Evolutionary conservation across 148 eudicot genomes (phyloP), one percentile per base, ranked within the genome.

Genomic region (Rhododendron mucronatum): DNA sequence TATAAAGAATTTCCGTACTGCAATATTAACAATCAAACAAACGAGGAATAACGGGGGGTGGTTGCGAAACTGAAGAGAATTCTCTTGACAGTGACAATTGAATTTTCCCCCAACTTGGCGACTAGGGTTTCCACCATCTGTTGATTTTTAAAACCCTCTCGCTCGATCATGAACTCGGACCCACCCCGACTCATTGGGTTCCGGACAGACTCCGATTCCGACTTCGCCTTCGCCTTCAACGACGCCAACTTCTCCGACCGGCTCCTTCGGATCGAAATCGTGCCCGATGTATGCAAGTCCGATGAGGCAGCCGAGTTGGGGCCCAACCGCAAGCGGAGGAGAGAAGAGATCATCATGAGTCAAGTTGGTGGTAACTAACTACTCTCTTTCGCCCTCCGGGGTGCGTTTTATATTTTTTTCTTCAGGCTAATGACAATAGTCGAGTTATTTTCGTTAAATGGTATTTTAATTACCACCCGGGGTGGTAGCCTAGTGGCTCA

Each of bases 211-310:
- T 78, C 74, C 81, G 84, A 84, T 18, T 21, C 89, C 47, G 91
- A 90, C 65, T 96, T 91, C 65, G 96, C 89, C 11, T 96, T 96
- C 80, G 98, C 98, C 2, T 94, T 94, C 82, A 82, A 95, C 80
- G 93, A 93, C 57, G 91, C 86, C 80, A 94, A 94, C 88, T 96
- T 94, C 91, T 96, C 98, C 4, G 98, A 96, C 71, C 88, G 96
- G 33, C 81, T 93, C 61, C 89, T 94, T 12, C 87, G 88, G 85
- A 88, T 96, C 33, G 97, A 96, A 87, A 92, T 96, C 41, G 26
- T 93, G 30, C 89, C 95, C 63, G 95, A 90, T 75, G 85, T 78
- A 18, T 85, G 89, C 20, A 84, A 84, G 4, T 61, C 87, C 76
- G 89, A 89, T 57, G 85, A 91, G 15, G 91, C 88, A 30, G 84